A percentile compares a stretch with the other conserved stretches of the same genome.
These are phyloP conservation scores for Tulasnella sp. DNA, from an alignment of 768 basidiomycete species.

Conservation along the genomic window DNA sequence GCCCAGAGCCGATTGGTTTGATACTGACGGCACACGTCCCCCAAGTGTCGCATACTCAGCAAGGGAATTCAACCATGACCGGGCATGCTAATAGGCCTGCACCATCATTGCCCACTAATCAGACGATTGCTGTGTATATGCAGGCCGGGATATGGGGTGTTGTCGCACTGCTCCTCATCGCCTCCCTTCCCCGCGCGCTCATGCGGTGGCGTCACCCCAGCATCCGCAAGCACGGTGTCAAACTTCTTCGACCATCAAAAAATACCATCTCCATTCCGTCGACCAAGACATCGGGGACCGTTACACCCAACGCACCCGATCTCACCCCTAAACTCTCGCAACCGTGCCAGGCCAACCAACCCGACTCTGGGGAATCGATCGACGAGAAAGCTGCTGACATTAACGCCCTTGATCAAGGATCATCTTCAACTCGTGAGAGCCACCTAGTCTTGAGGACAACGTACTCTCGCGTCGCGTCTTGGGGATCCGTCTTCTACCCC, in stretches of 20 bases:
- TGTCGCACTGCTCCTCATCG: not conserved
- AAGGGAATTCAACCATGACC: no score
- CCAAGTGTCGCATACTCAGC: no score
- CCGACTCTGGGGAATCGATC: not conserved
- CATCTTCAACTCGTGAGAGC: not conserved
- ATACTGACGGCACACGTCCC: no score
- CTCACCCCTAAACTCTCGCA: not conserved
- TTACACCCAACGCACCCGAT: not conserved
- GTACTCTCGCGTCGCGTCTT: slow-evolving; percentile 3
- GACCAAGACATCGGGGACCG: not conserved
- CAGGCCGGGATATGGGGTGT: not conserved
- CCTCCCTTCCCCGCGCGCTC: slow-evolving; percentile 4
- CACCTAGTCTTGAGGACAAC: no score
- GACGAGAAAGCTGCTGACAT: not conserved
- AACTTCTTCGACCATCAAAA: not conserved
- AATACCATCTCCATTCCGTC: not conserved
- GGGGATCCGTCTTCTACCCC: not conserved
- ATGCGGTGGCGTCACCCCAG: slow-evolving; percentile 6
- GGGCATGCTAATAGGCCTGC: no score
- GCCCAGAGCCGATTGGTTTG: no score
- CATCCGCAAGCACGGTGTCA: not conserved
- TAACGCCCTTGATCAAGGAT: not conserved
- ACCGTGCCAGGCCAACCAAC: not conserved
- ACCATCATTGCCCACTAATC: not conserved
- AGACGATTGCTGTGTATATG: not conserved